Percentiles rank a stretch among this genome's conserved stretches.
phyloP scores from a whole-genome alignment of 345 rosid species.

The Dimocarpus longan region DNA sequence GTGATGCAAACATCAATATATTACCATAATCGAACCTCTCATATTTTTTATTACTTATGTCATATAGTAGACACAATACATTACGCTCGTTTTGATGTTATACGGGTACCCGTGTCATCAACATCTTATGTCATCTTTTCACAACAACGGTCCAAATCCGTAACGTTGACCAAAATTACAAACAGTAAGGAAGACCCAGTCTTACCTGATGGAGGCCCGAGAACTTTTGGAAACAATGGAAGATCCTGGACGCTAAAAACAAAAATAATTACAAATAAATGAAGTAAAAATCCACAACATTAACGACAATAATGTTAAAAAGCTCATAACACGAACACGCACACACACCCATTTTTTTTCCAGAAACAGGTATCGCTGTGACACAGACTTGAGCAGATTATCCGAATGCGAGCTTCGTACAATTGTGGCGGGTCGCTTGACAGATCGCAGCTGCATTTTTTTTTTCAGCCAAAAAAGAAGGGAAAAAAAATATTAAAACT shows the following conservation, averaged over 20 bases:
- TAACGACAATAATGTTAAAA: neutral
- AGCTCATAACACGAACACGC: neutral
- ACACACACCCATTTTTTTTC: slow-evolving; percentile 34
- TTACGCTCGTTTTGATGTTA: too few relatives aligned
- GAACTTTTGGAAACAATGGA: slow-evolving; percentile 77
- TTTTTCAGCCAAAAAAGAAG: neutral
- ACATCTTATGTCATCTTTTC: too few relatives aligned
- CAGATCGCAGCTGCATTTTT: slow-evolving; percentile 60
- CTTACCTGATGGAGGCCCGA: slow-evolving; percentile 90
- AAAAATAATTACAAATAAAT: neutral
- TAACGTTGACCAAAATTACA: neutral
- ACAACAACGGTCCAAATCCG: neutral
- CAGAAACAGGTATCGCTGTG: slow-evolving; percentile 75
- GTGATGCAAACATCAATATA: too few relatives aligned
- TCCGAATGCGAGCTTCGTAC: slow-evolving; percentile 70
- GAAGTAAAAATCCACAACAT: neutral
- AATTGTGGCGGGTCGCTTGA: slow-evolving; percentile 66
- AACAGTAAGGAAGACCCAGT: too few relatives aligned
- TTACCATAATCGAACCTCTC: too few relatives aligned
- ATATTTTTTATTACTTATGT: too few relatives aligned
- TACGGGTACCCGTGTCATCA: too few relatives aligned
- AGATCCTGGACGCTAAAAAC: slow-evolving; percentile 42
- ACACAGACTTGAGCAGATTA: slow-evolving; percentile 77
- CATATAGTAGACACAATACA: too few relatives aligned
- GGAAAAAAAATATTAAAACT: neutral